A percentile compares a stretch with the other conserved stretches of the same genome.
Conservation (phyloP, 2,329 filamentous ascomycete genomes). For the Aspergillus awamori region DNA sequence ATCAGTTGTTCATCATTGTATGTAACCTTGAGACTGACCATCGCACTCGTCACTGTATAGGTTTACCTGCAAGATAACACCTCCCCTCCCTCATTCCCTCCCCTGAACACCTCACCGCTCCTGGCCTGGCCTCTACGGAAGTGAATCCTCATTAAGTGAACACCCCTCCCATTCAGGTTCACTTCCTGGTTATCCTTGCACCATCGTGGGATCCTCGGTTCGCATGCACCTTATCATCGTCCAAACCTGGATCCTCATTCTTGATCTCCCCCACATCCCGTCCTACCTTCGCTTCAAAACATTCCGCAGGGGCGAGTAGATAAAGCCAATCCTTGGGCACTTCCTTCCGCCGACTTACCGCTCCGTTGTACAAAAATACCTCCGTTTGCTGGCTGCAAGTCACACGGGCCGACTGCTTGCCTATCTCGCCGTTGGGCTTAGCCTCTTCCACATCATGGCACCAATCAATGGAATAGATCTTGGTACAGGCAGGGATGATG, state of each 20-base stretch:
- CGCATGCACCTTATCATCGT: slow-evolving; percentile 15
- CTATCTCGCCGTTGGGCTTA: slow-evolving; percentile 1
- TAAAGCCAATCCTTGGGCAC: slow-evolving; percentile 14
- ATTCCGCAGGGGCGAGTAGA: slow-evolving; percentile 14
- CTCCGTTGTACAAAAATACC: slow-evolving; percentile 10
- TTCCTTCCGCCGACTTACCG: slow-evolving; percentile 3
- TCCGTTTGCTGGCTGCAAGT: slow-evolving; percentile 9
- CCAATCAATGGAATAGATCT: slow-evolving; percentile 27
- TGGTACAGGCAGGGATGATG: slow-evolving; percentile 32
- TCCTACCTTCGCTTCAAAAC: slow-evolving; percentile 11
- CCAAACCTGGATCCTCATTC: slow-evolving; percentile 13
- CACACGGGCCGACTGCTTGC: slow-evolving; percentile 14
- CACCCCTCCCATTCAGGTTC: background rate
- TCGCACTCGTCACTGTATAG: slow-evolving; percentile 13
- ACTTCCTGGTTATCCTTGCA: background rate
- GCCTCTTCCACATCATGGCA: slow-evolving; percentile 25
- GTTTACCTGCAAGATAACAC: slow-evolving; percentile 12
- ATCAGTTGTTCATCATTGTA: slow-evolving; percentile 2
- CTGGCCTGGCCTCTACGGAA: background rate
- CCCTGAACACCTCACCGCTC: slow-evolving; percentile 11
- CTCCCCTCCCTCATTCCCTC: background rate
- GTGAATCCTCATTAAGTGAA: slow-evolving; percentile 5
- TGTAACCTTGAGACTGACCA: slow-evolving; percentile 17
- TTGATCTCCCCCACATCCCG: slow-evolving; percentile 11
- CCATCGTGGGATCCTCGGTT: background rate